Percentiles rank a stretch among this genome's conserved stretches.
These are phyloP conservation scores for Meira nashicola DNA, from an alignment of 1,284 basidiomycete species.

Conservation along the genomic window DNA sequence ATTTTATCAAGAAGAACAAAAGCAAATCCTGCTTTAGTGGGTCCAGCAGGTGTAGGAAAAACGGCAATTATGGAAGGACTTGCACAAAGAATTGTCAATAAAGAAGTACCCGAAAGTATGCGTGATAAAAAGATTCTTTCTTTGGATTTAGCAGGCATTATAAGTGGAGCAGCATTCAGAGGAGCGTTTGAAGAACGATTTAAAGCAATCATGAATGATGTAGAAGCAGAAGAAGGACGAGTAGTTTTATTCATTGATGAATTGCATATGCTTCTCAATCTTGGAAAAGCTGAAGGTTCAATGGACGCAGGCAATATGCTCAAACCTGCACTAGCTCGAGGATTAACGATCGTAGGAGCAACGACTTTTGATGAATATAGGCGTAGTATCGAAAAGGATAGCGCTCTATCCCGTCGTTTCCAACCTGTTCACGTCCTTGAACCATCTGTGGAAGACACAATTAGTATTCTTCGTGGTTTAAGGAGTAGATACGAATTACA, in stretches of 20 bases:
- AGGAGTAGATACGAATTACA: slow-evolving; percentile 68
- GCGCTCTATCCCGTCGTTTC: slow-evolving; percentile 89
- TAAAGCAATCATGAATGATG: slow-evolving; percentile 81
- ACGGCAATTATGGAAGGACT: slow-evolving; percentile 84
- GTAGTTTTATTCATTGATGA: slow-evolving; percentile 95
- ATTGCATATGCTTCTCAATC: slow-evolving; percentile 53
- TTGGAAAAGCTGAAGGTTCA: slow-evolving; percentile 35
- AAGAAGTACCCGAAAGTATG: slow-evolving; percentile 70
- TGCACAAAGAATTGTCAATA: slow-evolving; percentile 78
- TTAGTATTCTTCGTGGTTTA: slow-evolving; percentile 86
- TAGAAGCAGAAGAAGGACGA: slow-evolving; percentile 70
- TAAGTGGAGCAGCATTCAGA: slow-evolving; percentile 93
- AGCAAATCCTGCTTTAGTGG: slow-evolving; percentile 71
- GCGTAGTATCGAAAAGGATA: slow-evolving; percentile 82
- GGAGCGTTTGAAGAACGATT: slow-evolving; percentile 97
- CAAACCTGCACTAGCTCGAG: slow-evolving; percentile 63
- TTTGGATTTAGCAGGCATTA: slow-evolving; percentile 88
- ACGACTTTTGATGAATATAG: slow-evolving; percentile 90
- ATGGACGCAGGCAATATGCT: slow-evolving; percentile 52
- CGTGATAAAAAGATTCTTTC: slow-evolving; percentile 56
- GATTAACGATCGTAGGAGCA: slow-evolving; percentile 81
- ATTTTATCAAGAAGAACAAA: slow-evolving; percentile 55
- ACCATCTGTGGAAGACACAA: slow-evolving; percentile 81
- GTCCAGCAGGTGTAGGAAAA: slow-evolving; percentile 51
- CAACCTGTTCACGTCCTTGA: slow-evolving; percentile 86